Evolutionary conservation across 2,329 filamentous ascomycete genomes (phyloP), one percentile per base, ranked within the genome.

Genomic region (Ceratocystis alfenasii): DNA sequence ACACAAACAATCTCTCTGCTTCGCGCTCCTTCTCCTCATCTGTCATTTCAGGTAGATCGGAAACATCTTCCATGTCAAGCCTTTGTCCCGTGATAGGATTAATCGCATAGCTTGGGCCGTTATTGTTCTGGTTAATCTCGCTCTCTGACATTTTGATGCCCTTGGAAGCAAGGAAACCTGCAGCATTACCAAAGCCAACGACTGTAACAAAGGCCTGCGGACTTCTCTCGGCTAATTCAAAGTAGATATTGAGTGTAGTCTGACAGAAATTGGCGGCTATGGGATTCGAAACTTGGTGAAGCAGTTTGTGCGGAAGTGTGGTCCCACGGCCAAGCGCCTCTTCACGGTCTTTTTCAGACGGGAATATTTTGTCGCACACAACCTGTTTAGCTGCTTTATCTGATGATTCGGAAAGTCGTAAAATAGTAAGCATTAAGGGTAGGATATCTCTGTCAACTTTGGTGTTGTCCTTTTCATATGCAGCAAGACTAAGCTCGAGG

Each of bases 101-200:
- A 64, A 95, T 77, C 0, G 79, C 74, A 67, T 75, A 77, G 68
- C 71, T 74, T 2, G 80, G 79, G 7, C 55, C 64, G 17, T 5
- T 57, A 25, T 53, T 66, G 59, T 46, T 63, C 45, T 65, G 63
- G 28, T 45, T 62, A 59, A 69, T 62, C 10, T 69, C 66, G 25
- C 65, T 64, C 20, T 69, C 66, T 5, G 68, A 69, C 50, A 69
- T 65, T 36, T 67, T 68, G 67, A 74, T 73, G 10, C 71, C 72
- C 70, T 86, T 81, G 8, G 84, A 76, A 0, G 85, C 83, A 17
- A 99, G 78, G 73, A 94, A 96, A 0, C 94, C 94, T 0, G 91
- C 89, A 0, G 94, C 94, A 72, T 89, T 96, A 0, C 94, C 94
- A 73, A 96, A 99, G 0, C 94, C 94, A 12, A 99, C 89, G 70